phyloP scores from a whole-genome alignment of 1,139 yeast genomes.

The Eremothecium gossypii region DNA sequence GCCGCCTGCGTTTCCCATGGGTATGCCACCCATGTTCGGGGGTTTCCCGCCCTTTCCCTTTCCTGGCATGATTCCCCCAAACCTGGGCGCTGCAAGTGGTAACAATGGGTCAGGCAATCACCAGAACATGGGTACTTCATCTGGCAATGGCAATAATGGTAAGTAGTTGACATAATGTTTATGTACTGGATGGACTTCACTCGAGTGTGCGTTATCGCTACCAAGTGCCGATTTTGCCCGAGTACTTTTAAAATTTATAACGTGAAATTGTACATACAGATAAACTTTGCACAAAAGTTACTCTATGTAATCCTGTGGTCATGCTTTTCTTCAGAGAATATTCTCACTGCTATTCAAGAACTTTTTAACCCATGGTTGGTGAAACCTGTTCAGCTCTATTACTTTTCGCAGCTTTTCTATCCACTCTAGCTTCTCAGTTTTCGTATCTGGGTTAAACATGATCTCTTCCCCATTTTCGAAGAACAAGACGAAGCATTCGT shows the following conservation, averaged over 20 bases:
- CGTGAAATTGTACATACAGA: too few species aligned
- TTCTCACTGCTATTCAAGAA: slow-evolving; percentile 8
- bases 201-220: background rate
- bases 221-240: too few species aligned
- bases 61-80: slow-evolving; percentile 30
- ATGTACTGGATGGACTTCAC: background rate
- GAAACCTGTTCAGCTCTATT: slow-evolving; percentile 41
- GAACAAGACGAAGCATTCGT: slow-evolving; percentile 53
- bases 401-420: slow-evolving; percentile 43
- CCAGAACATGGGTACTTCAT: slow-evolving; percentile 10
- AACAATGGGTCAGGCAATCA: background rate
- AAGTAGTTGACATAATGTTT: background rate
- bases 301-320: too few species aligned
- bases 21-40: slow-evolving; percentile 34
- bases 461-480: slow-evolving; percentile 64
- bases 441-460: slow-evolving; percentile 59
- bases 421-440: slow-evolving; percentile 50
- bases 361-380: slow-evolving; percentile 64
- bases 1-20: slow-evolving; percentile 25
- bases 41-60: slow-evolving; percentile 30
- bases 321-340: too few species aligned
- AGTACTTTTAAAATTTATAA: too few species aligned
- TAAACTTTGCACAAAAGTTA: too few species aligned
- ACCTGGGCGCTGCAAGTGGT: background rate
- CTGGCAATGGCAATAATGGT: background rate